These are phyloP conservation scores for Rhipidocladum racemiflorum DNA, from an alignment of 176 grass and related monocot genomes.

Conservation along the genomic window DNA sequence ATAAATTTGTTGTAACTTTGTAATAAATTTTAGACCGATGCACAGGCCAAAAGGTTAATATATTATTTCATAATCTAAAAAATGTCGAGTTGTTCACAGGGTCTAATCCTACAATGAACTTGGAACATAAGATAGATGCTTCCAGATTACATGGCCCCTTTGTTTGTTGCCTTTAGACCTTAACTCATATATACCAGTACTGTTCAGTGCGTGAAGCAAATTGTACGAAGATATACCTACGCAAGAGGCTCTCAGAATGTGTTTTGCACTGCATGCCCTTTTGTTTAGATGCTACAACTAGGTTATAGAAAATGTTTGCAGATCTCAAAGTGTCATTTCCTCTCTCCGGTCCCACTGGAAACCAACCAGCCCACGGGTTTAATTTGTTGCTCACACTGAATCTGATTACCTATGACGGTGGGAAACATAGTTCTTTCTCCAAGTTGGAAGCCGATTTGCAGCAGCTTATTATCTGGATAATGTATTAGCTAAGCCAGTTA, in stretches of 20 bases:
- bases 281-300: not conserved
- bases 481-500: not conserved
- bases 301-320: not conserved
- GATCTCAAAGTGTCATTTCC: not conserved
- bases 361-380: not conserved
- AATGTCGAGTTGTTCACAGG: not conserved
- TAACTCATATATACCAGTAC: not conserved
- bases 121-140: not conserved
- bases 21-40: too few species aligned
- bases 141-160: not conserved
- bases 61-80: too few species aligned
- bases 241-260: not conserved
- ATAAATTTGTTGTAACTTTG: too few species aligned
- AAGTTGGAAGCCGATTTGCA: not conserved
- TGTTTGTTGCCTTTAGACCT: not conserved
- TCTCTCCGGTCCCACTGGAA: not conserved
- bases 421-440: not conserved
- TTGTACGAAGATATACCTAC: not conserved
- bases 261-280: not conserved
- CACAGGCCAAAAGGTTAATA: too few species aligned
- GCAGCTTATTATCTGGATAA: not conserved
- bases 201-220: not conserved
- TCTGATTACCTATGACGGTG: not conserved
- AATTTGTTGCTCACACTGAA: not conserved
- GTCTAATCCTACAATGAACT: not conserved